Evolutionary conservation across 768 basidiomycete species (phyloP), one percentile per base, ranked within the genome.

Genomic region (Kockovaella imperatae): DNA sequence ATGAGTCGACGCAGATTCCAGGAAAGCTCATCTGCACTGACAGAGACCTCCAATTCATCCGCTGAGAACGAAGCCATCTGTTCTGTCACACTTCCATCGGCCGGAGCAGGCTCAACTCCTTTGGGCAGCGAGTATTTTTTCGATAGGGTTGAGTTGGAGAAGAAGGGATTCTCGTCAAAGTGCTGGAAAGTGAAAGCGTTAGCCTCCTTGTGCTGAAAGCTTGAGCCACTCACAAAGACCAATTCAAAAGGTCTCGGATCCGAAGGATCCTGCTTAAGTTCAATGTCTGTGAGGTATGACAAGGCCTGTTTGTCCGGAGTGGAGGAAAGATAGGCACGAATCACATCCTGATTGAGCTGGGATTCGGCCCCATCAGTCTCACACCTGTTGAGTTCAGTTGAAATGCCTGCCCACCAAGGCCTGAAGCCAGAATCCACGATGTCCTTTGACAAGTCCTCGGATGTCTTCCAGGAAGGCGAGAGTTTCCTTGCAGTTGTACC

Each of bases 221-320:
- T 35, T 25, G 46, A 42, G 42, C 26, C 43, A 80, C 89, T 64
- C 71, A 91, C 90, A 73, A 95, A 88, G 76, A 90, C 83, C 47
- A 93, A 71, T 42, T 82, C 84, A 74, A 83, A 93, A 64, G 82
- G 83, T 60, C 90, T 75, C 48, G 82, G 81, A 69, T 95, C 89
- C 35, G 72, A 70, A 34, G 77, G 60, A 65, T 91, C 82, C 46
- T 86, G 80, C 49, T 74, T 77, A 30, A 93, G 75, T 85, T 88
- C 90, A 18, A 95, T 57, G 60, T 93, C 87, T 64, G 87, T 83
- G 50, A 91, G 75, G 69, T 83, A 86, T 69, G 78, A 82, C 72
- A 95, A 72, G 11, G 89, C 89, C 53, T 81, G 76, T 67, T 83
- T 80, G 72, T 95, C 90, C 17, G 81, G 77, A 38, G 56, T 55